phyloP scores from a whole-genome alignment of 345 rosid genomes.

The Aquilaria malaccensis region DNA sequence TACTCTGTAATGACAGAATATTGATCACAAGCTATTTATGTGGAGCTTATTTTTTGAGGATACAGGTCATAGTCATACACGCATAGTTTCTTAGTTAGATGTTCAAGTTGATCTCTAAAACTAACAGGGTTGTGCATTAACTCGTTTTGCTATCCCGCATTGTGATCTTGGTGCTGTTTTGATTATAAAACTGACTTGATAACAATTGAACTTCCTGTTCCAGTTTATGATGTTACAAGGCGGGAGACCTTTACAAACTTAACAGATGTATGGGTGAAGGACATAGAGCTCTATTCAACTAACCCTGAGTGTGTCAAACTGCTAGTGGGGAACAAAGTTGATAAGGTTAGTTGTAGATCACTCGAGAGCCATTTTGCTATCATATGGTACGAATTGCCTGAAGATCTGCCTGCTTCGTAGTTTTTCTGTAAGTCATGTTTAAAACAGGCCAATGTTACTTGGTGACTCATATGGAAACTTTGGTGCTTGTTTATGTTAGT shows the following conservation, averaged over 20 bases:
- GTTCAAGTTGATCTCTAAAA: too few relatives aligned
- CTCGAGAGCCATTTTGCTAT: background rate
- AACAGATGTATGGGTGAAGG: constrained; percentile 81
- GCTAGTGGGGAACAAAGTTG: constrained; percentile 87
- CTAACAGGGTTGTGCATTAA: too few relatives aligned
- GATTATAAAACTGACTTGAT: too few relatives aligned
- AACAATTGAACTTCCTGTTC: constrained; percentile 2
- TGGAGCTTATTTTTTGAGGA: too few relatives aligned
- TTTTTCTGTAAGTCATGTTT: background rate
- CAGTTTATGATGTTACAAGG: constrained; percentile 88
- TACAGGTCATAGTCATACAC: too few relatives aligned
- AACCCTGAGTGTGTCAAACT: constrained; percentile 67
- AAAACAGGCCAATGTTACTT: background rate
- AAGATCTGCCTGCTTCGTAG: too few relatives aligned
- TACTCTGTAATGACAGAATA: too few relatives aligned
- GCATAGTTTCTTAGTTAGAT: too few relatives aligned
- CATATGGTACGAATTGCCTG: background rate
- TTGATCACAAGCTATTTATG: too few relatives aligned
- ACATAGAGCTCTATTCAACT: constrained; percentile 73
- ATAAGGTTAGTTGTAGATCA: constrained; percentile 40
- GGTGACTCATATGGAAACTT: too few relatives aligned
- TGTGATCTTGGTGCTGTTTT: too few relatives aligned
- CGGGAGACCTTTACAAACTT: constrained; percentile 73
- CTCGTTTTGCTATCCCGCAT: too few relatives aligned
- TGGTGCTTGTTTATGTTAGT: background rate